A percentile compares a stretch with the other conserved stretches of the same genome.
phyloP scores from a whole-genome alignment of 768 basidiomycete species.

The Mrakia blollopis region DNA sequence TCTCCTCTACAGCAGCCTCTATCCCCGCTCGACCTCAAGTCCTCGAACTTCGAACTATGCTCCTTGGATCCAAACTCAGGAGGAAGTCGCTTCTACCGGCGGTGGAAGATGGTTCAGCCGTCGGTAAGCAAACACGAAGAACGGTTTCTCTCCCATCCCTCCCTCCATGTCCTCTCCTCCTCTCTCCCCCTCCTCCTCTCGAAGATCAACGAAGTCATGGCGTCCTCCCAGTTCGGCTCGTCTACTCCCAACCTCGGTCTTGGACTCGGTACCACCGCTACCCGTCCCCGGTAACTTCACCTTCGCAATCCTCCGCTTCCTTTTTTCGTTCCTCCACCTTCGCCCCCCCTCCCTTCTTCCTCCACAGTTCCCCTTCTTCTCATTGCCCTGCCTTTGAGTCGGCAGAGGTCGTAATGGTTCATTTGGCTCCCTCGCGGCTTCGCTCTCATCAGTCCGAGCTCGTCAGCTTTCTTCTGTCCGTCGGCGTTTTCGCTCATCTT shows the following conservation, averaged over 20 bases:
- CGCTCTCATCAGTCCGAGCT: no score
- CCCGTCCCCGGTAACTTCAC: constrained; percentile 15
- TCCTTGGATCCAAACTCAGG: constrained; percentile 37
- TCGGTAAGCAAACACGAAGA: neutral
- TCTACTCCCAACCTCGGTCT: constrained; percentile 38
- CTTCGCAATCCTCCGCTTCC: constrained; percentile 11
- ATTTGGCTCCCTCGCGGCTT: no score
- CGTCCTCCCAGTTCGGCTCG: constrained; percentile 39
- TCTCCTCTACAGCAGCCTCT: constrained; percentile 7
- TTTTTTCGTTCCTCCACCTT: no score
- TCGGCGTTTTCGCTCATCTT: no score
- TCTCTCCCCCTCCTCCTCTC: constrained; percentile 4
- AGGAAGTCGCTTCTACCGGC: neutral
- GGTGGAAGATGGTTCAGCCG: constrained; percentile 18
- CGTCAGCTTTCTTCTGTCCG: no score
- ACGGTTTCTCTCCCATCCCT: constrained; percentile 26
- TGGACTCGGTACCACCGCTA: constrained; percentile 32
- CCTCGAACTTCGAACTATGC: constrained; percentile 42
- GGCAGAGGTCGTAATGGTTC: no score
- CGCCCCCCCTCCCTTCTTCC: no score
- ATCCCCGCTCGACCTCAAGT: constrained; percentile 33
- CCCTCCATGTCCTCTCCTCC: constrained; percentile 11
- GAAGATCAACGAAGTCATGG: constrained; percentile 33
- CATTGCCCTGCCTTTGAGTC: no score
- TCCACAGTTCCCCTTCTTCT: no score